Conservation (phyloP, 2,329 filamentous ascomycete species). For the Ceratocystis lukuohia region DNA sequence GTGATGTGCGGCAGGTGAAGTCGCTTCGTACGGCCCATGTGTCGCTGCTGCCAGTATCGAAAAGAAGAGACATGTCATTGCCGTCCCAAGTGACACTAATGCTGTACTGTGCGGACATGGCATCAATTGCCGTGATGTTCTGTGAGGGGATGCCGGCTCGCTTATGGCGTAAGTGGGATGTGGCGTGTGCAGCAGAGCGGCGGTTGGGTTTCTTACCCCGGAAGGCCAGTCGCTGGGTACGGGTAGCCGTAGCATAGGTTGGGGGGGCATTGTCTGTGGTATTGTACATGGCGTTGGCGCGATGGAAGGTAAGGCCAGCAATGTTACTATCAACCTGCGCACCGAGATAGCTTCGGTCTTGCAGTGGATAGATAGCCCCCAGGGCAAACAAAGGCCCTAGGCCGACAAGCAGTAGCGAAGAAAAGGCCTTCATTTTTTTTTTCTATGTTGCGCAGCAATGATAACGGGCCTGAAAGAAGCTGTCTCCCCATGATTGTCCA, state of each 20-base stretch:
- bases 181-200: slow-evolving; percentile 25
- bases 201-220: slow-evolving; percentile 23
- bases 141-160: slow-evolving; percentile 23
- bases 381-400: background rate
- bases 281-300: slow-evolving; percentile 24
- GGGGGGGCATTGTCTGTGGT: slow-evolving; percentile 19
- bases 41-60: slow-evolving; percentile 41
- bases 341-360: slow-evolving; percentile 2
- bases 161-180: slow-evolving; percentile 20
- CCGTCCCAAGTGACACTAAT: slow-evolving; percentile 31
- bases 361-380: background rate
- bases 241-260: slow-evolving; percentile 25
- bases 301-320: slow-evolving; percentile 30
- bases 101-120: slow-evolving; percentile 32
- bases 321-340: slow-evolving; percentile 25
- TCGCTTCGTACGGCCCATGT: slow-evolving; percentile 34
- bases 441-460: background rate
- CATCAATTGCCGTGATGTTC: slow-evolving; percentile 29
- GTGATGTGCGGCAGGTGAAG: slow-evolving; percentile 32
- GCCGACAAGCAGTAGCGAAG: background rate
- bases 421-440: background rate
- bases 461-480: background rate
- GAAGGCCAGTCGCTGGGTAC: slow-evolving; percentile 27
- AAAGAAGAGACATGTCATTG: slow-evolving; percentile 30
- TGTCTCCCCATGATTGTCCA: background rate